Percentiles rank a stretch among this genome's conserved stretches.
Conservation (phyloP, 192 early-diverging fungal species). For the Coemansia sp. region DNA sequence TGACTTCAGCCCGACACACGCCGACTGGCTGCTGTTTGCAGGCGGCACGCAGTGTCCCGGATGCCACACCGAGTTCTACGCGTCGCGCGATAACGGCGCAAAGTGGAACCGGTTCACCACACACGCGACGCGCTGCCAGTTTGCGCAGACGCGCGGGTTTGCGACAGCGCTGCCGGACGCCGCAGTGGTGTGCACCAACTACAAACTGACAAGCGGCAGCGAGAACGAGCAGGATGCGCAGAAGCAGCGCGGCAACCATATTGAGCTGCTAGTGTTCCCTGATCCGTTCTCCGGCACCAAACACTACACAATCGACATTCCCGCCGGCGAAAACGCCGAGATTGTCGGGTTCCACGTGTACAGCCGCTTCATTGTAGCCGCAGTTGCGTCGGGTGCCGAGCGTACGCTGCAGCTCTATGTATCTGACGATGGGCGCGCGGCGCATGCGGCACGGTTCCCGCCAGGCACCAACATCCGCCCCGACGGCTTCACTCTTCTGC, state of each 20-base stretch:
- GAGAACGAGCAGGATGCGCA: conserved; percentile 57
- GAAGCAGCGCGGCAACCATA: conserved; percentile 56
- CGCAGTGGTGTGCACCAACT: conserved; percentile 73
- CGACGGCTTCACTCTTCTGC: conserved; percentile 84
- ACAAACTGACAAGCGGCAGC: conserved; percentile 57
- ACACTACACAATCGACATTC: conserved; percentile 17
- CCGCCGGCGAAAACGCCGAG: conserved; percentile 24
- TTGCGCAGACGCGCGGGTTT: conserved; percentile 67
- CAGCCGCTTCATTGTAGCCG: conserved; percentile 43
- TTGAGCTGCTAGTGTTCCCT: conserved; percentile 67
- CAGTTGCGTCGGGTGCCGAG: conserved; percentile 20
- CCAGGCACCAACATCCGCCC: conserved; percentile 71
- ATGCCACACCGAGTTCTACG: conserved; percentile 73
- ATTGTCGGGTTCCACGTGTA: conserved; percentile 35
- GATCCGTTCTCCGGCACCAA: conserved; percentile 27
- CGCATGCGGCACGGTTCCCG: conserved; percentile 80
- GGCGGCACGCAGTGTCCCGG: conserved; percentile 57
- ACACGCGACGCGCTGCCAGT: conserved; percentile 84
- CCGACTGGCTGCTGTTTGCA: conserved; percentile 86
- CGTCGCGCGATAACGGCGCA: conserved; percentile 70
- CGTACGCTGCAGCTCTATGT: conserved; percentile 65
- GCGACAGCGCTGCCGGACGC: conserved; percentile 58
- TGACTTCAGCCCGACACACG: conserved; percentile 85
- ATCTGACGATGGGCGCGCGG: conserved; percentile 72
- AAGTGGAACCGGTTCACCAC: conserved; percentile 76